Evolutionary conservation across 768 basidiomycete species (phyloP).

Genomic region (Boletus rubescentipes): DNA sequence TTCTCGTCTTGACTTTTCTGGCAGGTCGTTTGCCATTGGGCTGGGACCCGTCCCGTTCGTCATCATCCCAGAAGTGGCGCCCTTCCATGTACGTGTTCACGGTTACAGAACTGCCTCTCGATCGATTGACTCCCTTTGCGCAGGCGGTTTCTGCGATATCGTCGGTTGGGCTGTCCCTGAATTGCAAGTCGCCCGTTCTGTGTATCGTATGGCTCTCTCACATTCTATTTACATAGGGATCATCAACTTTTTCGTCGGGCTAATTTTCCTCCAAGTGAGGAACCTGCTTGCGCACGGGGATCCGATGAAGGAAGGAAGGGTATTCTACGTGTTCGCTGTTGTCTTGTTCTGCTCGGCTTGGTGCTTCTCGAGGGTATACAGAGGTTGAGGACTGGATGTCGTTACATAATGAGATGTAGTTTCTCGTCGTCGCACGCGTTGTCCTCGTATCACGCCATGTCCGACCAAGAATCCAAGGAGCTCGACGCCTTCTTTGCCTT

Average conservation of each 20-base stretch:
- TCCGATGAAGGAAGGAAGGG: conserved; percentile 69
- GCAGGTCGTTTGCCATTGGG: conserved; percentile 83
- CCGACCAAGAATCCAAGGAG: conserved; percentile 54
- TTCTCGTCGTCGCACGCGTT: conserved; percentile 7
- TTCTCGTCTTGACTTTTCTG: conserved; percentile 2
- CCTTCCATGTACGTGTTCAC: conserved; percentile 57
- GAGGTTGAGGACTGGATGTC: conserved; percentile 11
- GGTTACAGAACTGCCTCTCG: background rate
- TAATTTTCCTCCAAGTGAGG: conserved; percentile 82
- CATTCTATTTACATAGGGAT: conserved; percentile 55
- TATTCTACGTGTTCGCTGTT: conserved; percentile 83
- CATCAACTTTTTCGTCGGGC: conserved; percentile 79
- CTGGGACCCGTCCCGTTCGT: conserved; percentile 93
- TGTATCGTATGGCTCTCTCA: background rate
- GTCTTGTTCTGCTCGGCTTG: conserved; percentile 39
- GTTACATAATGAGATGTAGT: conserved; percentile 27
- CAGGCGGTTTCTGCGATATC: conserved; percentile 82
- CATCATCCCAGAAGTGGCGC: conserved; percentile 88
- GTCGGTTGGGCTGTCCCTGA: conserved; percentile 69
- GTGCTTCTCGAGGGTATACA: conserved; percentile 28
- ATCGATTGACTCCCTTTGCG: background rate
- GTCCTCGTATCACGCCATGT: conserved; percentile 24
- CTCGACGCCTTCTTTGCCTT: conserved; percentile 81
- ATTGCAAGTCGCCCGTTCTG: conserved; percentile 48
- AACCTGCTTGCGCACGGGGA: conserved; percentile 65